A percentile compares a stretch with the other conserved stretches of the same genome.
Conservation (phyloP, 2,329 filamentous ascomycete species). For the Cercospora sesami region DNA sequence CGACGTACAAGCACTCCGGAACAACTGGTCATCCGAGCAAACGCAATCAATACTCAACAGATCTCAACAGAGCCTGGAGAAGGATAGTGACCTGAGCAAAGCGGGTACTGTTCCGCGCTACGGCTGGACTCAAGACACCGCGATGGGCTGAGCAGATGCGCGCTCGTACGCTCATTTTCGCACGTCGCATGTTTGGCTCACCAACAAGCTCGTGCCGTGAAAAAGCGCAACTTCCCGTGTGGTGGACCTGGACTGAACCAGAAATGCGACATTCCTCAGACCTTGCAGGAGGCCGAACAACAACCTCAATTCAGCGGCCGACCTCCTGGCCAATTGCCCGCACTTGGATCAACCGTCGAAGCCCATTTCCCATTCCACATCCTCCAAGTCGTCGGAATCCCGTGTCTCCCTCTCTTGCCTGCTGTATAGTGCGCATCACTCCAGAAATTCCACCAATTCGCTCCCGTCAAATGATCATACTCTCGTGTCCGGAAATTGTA, state of each 20-base stretch:
- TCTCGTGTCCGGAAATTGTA: conserved; percentile 36
- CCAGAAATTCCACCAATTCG: conserved; percentile 30
- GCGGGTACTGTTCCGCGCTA: conserved; percentile 39
- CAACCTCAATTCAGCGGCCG: conserved; percentile 22
- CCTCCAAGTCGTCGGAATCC: conserved; percentile 28
- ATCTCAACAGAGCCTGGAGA: conserved; percentile 38
- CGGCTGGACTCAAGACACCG: conserved; percentile 41
- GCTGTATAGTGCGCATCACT: conserved; percentile 34
- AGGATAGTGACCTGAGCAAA: conserved; percentile 42
- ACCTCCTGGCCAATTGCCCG: conserved; percentile 30
- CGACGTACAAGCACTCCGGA: conserved; percentile 42
- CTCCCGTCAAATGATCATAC: conserved; percentile 26
- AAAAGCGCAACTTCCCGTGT: not conserved
- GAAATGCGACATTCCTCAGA: not conserved
- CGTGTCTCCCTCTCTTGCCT: conserved; percentile 26
- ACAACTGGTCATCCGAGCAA: conserved; percentile 42
- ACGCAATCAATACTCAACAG: conserved; percentile 42
- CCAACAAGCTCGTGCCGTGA: not conserved
- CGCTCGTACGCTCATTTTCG: not conserved
- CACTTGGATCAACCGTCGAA: conserved; percentile 32
- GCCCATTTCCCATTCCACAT: conserved; percentile 31
- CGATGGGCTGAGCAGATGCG: not conserved
- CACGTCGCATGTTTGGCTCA: not conserved
- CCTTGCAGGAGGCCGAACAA: not conserved
- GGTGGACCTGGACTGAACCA: not conserved